Percentiles rank a stretch among this genome's conserved stretches.
phyloP scores from a whole-genome alignment of 2,329 filamentous ascomycete species.

The Talaromyces sp. region DNA sequence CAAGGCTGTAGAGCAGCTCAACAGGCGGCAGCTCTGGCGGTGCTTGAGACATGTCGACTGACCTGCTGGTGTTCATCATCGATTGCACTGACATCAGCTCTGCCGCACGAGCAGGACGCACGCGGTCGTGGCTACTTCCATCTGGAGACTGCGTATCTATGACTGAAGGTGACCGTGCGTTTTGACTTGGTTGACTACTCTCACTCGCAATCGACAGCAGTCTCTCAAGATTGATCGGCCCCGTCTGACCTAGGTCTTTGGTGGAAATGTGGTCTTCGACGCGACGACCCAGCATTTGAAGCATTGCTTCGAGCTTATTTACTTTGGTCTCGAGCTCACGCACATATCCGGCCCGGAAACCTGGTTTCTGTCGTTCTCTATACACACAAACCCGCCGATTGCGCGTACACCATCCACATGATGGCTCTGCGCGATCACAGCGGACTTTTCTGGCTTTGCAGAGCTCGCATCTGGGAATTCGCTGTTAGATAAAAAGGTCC shows the following conservation, averaged over 20 bases:
- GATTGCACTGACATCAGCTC: slow-evolving; percentile 3
- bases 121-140: neutral
- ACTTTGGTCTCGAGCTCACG: slow-evolving; percentile 3
- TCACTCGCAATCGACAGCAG: neutral
- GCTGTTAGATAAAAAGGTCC: neutral
- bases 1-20: slow-evolving; percentile 65
- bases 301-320: neutral
- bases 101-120: neutral
- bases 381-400: slow-evolving; percentile 1
- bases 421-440: slow-evolving; percentile 4
- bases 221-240: neutral
- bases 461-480: neutral
- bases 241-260: neutral
- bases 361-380: slow-evolving; percentile 1
- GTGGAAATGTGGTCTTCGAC: neutral
- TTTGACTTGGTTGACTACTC: neutral
- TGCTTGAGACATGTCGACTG: slow-evolving; percentile 25
- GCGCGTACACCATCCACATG: slow-evolving; percentile 2
- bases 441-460: slow-evolving; percentile 5
- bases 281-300: neutral
- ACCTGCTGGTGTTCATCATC: neutral
- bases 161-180: neutral
- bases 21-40: slow-evolving; percentile 69
- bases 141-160: neutral
- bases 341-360: slow-evolving; percentile 4